These are phyloP conservation scores for Cytidiella melzeri DNA, from an alignment of 768 basidiomycete genomes.

Conservation along the genomic window DNA sequence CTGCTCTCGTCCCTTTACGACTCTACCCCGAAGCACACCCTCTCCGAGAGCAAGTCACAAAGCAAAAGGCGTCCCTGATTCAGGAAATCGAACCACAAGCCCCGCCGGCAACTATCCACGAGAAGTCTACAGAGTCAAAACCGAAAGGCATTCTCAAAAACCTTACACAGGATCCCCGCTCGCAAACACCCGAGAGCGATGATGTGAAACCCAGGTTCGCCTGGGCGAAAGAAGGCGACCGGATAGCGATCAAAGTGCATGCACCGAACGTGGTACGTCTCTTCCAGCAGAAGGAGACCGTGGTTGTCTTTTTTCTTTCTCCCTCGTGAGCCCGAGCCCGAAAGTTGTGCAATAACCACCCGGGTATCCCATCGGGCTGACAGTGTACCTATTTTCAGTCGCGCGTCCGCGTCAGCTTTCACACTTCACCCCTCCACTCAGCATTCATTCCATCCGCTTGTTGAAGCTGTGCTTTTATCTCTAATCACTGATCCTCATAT, in stretches of 20 bases:
- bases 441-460: too few species aligned
- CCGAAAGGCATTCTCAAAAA: slow-evolving; percentile 42
- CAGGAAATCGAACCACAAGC: slow-evolving; percentile 31
- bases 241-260: slow-evolving; percentile 39
- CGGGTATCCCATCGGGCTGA: too few species aligned
- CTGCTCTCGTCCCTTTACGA: slow-evolving; percentile 45
- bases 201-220: slow-evolving; percentile 23
- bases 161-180: background rate
- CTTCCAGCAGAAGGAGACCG: too few species aligned
- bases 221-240: slow-evolving; percentile 51
- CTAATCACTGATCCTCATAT: too few species aligned
- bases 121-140: slow-evolving; percentile 11
- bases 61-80: slow-evolving; percentile 36
- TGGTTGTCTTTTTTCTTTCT: too few species aligned
- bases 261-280: slow-evolving; percentile 53
- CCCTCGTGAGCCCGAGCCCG: too few species aligned
- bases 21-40: slow-evolving; percentile 27
- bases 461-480: too few species aligned
- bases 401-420: too few species aligned
- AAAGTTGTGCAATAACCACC: too few species aligned
- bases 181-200: background rate
- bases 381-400: too few species aligned
- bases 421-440: too few species aligned
- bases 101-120: slow-evolving; percentile 8
- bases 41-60: slow-evolving; percentile 13